A percentile compares a stretch with the other conserved stretches of the same genome.
phyloP scores from a whole-genome alignment of 441 rosid genomes.

The Jatropha podagrica region DNA sequence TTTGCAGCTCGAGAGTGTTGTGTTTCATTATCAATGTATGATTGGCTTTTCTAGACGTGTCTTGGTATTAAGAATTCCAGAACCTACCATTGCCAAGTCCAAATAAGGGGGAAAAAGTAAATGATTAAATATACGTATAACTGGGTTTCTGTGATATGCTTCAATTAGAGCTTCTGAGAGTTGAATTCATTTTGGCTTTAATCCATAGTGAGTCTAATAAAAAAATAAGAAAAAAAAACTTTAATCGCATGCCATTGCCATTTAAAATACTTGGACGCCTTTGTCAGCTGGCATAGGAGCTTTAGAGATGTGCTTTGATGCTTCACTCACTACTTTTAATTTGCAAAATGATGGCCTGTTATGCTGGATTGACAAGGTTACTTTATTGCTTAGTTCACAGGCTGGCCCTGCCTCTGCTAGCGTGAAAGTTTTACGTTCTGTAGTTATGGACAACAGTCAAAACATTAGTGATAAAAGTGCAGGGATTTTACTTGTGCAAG shows the following conservation, averaged over 20 bases:
- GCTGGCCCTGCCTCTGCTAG: conserved; percentile 94
- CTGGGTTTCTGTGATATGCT: not conserved
- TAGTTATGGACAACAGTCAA: conserved; percentile 42
- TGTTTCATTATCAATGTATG: conserved; percentile 68
- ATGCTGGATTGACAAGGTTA: conserved; percentile 18
- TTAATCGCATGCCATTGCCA: not conserved
- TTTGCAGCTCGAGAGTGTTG: conserved; percentile 92
- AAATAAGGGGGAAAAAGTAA: not conserved
- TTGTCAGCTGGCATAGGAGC: not conserved
- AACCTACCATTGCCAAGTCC: not conserved
- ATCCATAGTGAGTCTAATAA: too few species aligned
- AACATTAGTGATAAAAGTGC: conserved; percentile 54
- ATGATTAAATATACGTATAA: not conserved
- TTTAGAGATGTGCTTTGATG: not conserved
- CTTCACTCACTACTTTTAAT: not conserved
- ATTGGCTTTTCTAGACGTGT: conserved; percentile 8
- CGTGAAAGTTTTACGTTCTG: conserved; percentile 57
- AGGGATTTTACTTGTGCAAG: conserved; percentile 79
- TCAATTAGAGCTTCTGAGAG: not conserved
- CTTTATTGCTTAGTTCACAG: conserved; percentile 56
- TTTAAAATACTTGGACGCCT: not conserved
- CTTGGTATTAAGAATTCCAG: not conserved
- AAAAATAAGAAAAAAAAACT: too few species aligned
- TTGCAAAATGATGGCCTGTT: not conserved
- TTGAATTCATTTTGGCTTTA: not conserved